Conservation (phyloP, 805 yeast species). For the Saccharomycopsis sp. region DNA sequence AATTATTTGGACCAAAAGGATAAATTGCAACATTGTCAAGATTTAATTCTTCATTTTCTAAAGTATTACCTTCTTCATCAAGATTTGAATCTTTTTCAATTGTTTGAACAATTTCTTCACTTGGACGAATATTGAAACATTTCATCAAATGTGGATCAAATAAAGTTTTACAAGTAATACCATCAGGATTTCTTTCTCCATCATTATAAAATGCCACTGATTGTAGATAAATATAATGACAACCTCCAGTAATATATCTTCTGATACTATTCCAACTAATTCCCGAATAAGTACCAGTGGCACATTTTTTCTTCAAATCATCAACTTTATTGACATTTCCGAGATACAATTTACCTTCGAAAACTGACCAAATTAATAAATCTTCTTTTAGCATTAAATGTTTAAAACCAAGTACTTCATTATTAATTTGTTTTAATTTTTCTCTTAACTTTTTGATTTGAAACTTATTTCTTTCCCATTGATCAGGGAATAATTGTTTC, state of each 20-base stretch:
- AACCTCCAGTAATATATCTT: slow-evolving; percentile 14
- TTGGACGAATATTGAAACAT: background rate
- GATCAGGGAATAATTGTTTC: slow-evolving; percentile 12
- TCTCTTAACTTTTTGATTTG: slow-evolving; percentile 17
- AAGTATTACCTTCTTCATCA: slow-evolving; percentile 8
- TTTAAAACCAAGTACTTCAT: slow-evolving; percentile 15
- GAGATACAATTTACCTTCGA: slow-evolving; percentile 15
- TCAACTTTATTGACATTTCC: slow-evolving; percentile 11
- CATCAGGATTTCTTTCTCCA: background rate
- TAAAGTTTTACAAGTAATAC: slow-evolving; percentile 1
- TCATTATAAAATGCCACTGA: slow-evolving; percentile 14
- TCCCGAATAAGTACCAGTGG: slow-evolving; percentile 9
- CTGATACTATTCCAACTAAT: slow-evolving; percentile 16
- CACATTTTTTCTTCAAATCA: slow-evolving; percentile 8
- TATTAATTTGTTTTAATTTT: slow-evolving; percentile 17
- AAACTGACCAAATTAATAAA: slow-evolving; percentile 13
- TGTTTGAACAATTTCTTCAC: background rate
- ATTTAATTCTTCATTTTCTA: slow-evolving; percentile 12
- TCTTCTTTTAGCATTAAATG: slow-evolving; percentile 10
- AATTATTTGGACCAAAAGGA: background rate
- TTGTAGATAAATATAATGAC: slow-evolving; percentile 16
- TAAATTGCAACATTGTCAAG: slow-evolving; percentile 13
- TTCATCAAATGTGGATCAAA: slow-evolving; percentile 5
- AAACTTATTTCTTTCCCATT: slow-evolving; percentile 15
- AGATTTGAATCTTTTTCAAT: slow-evolving; percentile 1